phyloP scores from a whole-genome alignment of 306 rosid genomes.

The Malus fusca region DNA sequence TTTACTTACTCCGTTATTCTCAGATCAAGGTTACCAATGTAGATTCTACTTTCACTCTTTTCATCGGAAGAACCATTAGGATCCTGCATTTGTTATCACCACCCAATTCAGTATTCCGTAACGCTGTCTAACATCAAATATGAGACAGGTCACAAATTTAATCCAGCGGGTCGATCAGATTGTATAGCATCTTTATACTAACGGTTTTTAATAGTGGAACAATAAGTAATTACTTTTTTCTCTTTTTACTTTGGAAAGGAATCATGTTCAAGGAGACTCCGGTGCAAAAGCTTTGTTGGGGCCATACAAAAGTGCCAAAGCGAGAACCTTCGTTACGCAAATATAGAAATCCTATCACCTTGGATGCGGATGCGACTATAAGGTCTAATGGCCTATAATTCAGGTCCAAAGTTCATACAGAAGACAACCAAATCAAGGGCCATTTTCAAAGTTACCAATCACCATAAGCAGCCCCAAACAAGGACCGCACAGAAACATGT shows the following conservation, averaged over 20 bases:
- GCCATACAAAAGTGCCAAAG: neutral
- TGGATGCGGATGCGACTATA: neutral
- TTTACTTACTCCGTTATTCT: conserved; percentile 86
- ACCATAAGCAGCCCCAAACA: neutral
- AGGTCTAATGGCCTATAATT: neutral
- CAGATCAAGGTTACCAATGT: conserved; percentile 81
- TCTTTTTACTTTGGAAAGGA: neutral
- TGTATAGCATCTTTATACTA: neutral
- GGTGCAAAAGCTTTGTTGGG: neutral
- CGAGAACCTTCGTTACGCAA: neutral
- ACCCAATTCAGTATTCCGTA: neutral
- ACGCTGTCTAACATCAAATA: neutral
- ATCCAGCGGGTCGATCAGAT: neutral
- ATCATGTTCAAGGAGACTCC: neutral
- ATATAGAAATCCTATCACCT: neutral
- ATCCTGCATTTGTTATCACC: conserved; percentile 45
- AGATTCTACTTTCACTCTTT: conserved; percentile 65
- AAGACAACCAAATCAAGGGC: neutral
- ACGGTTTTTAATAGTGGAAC: neutral
- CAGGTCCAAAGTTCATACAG: neutral
- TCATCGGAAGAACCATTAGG: conserved; percentile 45
- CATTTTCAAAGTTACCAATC: neutral
- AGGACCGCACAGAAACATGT: neutral
- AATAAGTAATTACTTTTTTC: neutral
- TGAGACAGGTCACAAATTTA: neutral